Percentiles rank a stretch among this genome's conserved stretches.
Conservation (phyloP, 1,284 basidiomycete species). For the Naganishia sp. region DNA sequence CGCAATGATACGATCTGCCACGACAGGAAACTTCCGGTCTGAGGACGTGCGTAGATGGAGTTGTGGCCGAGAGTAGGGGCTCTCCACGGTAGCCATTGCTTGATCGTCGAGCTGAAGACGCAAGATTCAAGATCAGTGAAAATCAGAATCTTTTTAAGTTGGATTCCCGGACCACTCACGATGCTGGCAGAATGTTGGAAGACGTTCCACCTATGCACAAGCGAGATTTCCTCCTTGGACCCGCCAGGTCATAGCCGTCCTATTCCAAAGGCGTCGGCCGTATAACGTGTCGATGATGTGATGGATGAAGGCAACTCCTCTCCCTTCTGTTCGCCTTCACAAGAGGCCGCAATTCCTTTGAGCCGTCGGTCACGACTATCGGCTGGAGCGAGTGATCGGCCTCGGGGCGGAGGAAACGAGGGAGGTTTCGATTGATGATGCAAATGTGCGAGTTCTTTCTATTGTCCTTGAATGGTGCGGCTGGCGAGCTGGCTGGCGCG, state of each 20-base stretch:
- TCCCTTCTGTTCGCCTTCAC: neutral
- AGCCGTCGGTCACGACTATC: neutral
- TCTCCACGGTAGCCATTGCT: slow-evolving; percentile 20
- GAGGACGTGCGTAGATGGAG: slow-evolving; percentile 15
- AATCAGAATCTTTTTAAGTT: too few species aligned
- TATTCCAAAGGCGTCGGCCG: neutral
- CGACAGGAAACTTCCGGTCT: neutral
- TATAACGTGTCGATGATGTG: neutral
- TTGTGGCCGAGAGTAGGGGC: slow-evolving; percentile 10
- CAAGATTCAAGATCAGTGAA: neutral
- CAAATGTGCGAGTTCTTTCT: neutral
- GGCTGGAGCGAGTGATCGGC: neutral
- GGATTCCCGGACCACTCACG: neutral
- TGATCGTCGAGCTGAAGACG: neutral
- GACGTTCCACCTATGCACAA: slow-evolving; percentile 16
- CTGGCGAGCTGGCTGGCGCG: too few species aligned
- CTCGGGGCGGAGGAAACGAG: neutral
- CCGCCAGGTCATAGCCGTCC: slow-evolving; percentile 1
- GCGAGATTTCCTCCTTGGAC: slow-evolving; percentile 5
- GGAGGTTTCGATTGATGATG: neutral
- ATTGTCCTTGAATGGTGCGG: neutral
- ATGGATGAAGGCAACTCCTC: slow-evolving; percentile 3
- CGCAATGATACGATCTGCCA: neutral
- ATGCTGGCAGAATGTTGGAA: neutral
- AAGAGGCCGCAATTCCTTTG: neutral